A percentile compares a stretch with the other conserved stretches of the same genome.
phyloP scores from a whole-genome alignment of 352 stramenopile genomes.

The Phytophthora tentaculata region DNA sequence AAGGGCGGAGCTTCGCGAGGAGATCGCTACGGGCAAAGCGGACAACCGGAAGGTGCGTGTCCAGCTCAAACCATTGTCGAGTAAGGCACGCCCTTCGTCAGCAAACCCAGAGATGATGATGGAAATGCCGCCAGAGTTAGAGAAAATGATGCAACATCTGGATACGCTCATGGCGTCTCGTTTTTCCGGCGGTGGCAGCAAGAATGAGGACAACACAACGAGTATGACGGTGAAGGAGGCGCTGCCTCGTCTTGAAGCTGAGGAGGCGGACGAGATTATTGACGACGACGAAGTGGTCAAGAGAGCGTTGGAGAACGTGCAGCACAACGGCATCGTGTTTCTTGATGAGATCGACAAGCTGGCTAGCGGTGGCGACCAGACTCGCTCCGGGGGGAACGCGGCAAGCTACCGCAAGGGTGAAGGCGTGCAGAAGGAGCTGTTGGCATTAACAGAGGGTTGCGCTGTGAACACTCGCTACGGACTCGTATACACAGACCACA shows the following conservation, averaged over 20 bases:
- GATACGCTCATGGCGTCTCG: conserved; percentile 68
- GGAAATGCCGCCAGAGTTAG: conserved; percentile 82
- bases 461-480: conserved; percentile 93
- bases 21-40: conserved; percentile 62
- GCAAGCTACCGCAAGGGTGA: conserved; percentile 93
- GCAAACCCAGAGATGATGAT: conserved; percentile 72
- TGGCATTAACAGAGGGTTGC: conserved; percentile 98
- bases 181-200: conserved; percentile 22
- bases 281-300: conserved; percentile 83
- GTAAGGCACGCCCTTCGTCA: conserved; percentile 31
- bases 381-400: conserved; percentile 70
- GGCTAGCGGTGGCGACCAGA: conserved; percentile 85
- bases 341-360: conserved; percentile 99
- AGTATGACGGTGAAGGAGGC: conserved; percentile 80
- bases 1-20: conserved; percentile 56
- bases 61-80: conserved; percentile 53
- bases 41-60: conserved; percentile 63
- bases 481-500: conserved; percentile 98
- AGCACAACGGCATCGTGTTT: conserved; percentile 99
- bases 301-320: conserved; percentile 86
- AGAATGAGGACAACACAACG: conserved; percentile 47
- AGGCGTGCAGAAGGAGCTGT: conserved; percentile 98
- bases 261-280: conserved; percentile 77
- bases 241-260: conserved; percentile 69
- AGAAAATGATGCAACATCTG: conserved; percentile 85